Percentiles rank a stretch among this genome's conserved stretches.
These are phyloP conservation scores for Apiotrichum mycotoxinovorans DNA, from an alignment of 1,284 basidiomycete species.

Conservation along the genomic window DNA sequence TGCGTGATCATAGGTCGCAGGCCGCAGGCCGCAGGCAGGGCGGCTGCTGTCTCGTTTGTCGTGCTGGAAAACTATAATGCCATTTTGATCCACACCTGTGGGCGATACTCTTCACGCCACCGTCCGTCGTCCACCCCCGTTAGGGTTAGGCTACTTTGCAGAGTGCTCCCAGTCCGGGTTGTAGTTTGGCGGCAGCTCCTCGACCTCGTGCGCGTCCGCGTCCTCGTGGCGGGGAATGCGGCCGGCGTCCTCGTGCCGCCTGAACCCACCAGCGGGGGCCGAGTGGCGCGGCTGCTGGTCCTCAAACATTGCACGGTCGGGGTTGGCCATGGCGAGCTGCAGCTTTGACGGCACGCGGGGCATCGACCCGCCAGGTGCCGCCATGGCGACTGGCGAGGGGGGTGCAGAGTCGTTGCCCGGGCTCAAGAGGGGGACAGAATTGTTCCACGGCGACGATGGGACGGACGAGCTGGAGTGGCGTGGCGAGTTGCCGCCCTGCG, in stretches of 20 bases:
- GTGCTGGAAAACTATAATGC: no score
- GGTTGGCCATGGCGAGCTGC: slow-evolving; percentile 5
- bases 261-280: slow-evolving; percentile 34
- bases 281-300: slow-evolving; percentile 20
- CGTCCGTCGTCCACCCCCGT: no score
- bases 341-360: slow-evolving; percentile 2
- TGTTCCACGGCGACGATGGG: neutral
- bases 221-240: slow-evolving; percentile 1
- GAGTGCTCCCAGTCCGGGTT: slow-evolving; percentile 31
- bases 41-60: no score
- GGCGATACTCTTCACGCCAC: no score
- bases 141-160: no score
- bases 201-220: slow-evolving; percentile 20
- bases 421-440: neutral
- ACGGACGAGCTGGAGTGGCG: neutral
- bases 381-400: neutral
- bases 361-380: neutral
- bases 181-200: slow-evolving; percentile 45
- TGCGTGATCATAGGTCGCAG: no score
- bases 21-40: no score
- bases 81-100: no score
- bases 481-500: neutral
- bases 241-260: slow-evolving; percentile 43
- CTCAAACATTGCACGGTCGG: neutral
- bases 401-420: neutral